phyloP scores from a whole-genome alignment of 148 eudicot genomes.

The Talinum fruticosum region DNA sequence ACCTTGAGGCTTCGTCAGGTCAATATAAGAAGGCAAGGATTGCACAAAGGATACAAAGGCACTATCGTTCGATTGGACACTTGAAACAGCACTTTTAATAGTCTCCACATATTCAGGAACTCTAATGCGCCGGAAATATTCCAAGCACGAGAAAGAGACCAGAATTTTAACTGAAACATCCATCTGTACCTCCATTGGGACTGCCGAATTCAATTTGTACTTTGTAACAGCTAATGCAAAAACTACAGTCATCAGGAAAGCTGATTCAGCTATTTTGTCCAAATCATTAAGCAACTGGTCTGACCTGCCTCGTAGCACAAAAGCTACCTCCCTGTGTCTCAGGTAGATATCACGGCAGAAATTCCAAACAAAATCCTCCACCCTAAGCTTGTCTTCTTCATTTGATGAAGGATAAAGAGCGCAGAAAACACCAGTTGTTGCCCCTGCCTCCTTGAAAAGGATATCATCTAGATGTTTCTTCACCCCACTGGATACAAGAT shows the following conservation, averaged over 20 bases:
- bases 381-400: conserved; percentile 51
- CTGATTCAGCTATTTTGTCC: conserved; percentile 86
- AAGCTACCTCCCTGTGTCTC: conserved; percentile 62
- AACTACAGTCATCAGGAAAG: conserved; percentile 89
- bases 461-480: conserved; percentile 53
- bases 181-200: conserved; percentile 42
- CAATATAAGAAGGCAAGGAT: conserved; percentile 73
- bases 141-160: conserved; percentile 83
- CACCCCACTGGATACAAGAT: conserved; percentile 31
- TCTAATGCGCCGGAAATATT: conserved; percentile 80
- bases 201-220: conserved; percentile 43
- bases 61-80: conserved; percentile 64
- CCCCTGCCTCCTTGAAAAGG: conserved; percentile 86
- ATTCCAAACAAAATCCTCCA: conserved; percentile 69
- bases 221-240: conserved; percentile 88
- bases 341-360: conserved; percentile 65
- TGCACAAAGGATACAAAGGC: conserved; percentile 71
- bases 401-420: conserved; percentile 62
- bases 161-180: conserved; percentile 60
- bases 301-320: conserved; percentile 47
- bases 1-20: conserved; percentile 66
- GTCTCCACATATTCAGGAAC: conserved; percentile 89
- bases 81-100: conserved; percentile 50
- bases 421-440: conserved; percentile 75
- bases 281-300: conserved; percentile 56